phyloP scores from a whole-genome alignment of 176 grass and related monocot genomes.

The Oryza glumipatula region DNA sequence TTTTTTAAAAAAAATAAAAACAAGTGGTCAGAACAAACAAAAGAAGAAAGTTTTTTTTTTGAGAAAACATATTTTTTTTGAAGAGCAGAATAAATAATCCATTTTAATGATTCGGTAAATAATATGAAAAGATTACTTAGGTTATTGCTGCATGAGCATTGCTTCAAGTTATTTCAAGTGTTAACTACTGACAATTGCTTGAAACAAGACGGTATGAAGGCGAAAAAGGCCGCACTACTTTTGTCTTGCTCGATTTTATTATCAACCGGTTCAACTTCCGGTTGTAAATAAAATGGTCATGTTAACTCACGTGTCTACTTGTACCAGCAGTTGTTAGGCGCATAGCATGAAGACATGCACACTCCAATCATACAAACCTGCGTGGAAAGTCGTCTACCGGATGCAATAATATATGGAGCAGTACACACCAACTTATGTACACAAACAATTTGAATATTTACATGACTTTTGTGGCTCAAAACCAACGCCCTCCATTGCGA shows the following conservation, averaged over 20 bases:
- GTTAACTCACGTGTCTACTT: not conserved
- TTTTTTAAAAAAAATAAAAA: no score
- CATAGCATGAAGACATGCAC: not conserved
- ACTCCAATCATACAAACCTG: not conserved
- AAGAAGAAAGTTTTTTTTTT: no score
- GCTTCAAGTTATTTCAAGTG: no score
- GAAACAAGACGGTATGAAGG: not conserved
- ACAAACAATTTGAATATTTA: not conserved
- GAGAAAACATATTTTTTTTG: no score
- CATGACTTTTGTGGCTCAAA: not conserved
- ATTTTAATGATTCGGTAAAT: no score
- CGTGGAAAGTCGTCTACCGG: not conserved
- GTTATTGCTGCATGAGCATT: no score
- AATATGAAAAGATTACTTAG: no score
- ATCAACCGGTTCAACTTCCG: not conserved
- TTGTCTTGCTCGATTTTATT: not conserved
- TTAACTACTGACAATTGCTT: no score
- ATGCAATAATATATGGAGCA: not conserved
- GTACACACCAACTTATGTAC: not conserved
- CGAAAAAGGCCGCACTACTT: not conserved
- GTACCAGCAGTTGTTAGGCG: not conserved
- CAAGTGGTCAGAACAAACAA: no score
- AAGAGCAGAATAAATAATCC: no score
- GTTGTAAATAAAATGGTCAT: not conserved
- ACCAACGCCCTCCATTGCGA: not conserved